phyloP scores from a whole-genome alignment of 2,329 filamentous ascomycete genomes.

The Westerdykella ornata region DNA sequence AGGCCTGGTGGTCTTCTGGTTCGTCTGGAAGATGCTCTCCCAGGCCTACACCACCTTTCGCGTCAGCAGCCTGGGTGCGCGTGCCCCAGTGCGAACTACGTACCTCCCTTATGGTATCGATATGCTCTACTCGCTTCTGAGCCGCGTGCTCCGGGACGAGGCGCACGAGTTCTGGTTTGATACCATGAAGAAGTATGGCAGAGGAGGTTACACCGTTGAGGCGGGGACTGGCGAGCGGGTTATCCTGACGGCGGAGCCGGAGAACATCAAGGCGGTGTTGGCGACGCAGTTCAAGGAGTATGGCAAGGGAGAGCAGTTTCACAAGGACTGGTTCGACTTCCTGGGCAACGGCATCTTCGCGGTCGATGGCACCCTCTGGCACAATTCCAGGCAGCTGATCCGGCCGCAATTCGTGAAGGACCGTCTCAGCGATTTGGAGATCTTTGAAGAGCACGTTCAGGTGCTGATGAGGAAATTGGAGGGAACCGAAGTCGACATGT shows the following conservation, averaged over 20 bases:
- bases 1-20: slow-evolving; percentile 13
- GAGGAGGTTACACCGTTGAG: slow-evolving; percentile 55
- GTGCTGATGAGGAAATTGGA: slow-evolving; percentile 62
- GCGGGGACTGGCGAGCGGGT: slow-evolving; percentile 52
- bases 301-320: slow-evolving; percentile 72
- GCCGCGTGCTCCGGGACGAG: slow-evolving; percentile 46
- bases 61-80: slow-evolving; percentile 40
- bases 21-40: slow-evolving; percentile 14
- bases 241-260: slow-evolving; percentile 72
- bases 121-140: slow-evolving; percentile 54
- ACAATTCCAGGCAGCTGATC: slow-evolving; percentile 71
- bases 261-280: slow-evolving; percentile 88
- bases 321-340: slow-evolving; percentile 67
- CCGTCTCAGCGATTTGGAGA: slow-evolving; percentile 71
- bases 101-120: slow-evolving; percentile 53
- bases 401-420: slow-evolving; percentile 82
- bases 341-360: slow-evolving; percentile 63
- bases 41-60: slow-evolving; percentile 16
- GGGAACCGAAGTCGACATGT: slow-evolving; percentile 57
- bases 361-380: slow-evolving; percentile 75
- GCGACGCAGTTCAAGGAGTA: slow-evolving; percentile 80
- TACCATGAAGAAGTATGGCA: slow-evolving; percentile 42
- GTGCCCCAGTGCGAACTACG: slow-evolving; percentile 38
- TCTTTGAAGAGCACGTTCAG: slow-evolving; percentile 73
- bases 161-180: slow-evolving; percentile 57